Conservation (phyloP, 129 eudicot species). For the Rutidosis leptorrhynchoides region DNA sequence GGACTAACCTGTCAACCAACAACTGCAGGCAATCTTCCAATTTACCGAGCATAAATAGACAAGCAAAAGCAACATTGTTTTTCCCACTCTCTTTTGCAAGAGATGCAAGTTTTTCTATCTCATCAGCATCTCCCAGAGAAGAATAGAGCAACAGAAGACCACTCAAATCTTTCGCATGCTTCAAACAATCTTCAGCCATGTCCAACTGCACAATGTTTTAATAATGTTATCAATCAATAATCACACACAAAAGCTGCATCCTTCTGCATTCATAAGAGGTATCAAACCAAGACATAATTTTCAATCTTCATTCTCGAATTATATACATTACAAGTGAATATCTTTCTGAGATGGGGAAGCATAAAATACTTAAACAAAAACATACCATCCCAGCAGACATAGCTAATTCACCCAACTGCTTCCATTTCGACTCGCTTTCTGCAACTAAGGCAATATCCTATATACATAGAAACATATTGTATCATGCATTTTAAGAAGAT, state of each 20-base stretch:
- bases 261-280: background rate
- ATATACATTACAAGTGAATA: background rate
- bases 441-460: conserved; percentile 79
- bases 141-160: conserved; percentile 84
- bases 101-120: conserved; percentile 63
- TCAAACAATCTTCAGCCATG: conserved; percentile 84
- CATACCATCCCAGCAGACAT: conserved; percentile 86
- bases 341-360: conserved; percentile 6
- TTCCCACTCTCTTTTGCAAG: conserved; percentile 79
- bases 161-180: conserved; percentile 84
- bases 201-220: conserved; percentile 50
- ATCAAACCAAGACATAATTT: background rate
- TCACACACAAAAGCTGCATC: conserved; percentile 1
- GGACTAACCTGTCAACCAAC: conserved; percentile 66
- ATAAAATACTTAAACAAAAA: conserved; percentile 10
- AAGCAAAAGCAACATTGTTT: conserved; percentile 87
- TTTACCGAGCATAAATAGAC: conserved; percentile 83
- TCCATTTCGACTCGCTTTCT: conserved; percentile 86
- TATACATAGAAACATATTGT: conserved; percentile 24
- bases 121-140: conserved; percentile 84
- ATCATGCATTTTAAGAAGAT: conserved; percentile 1
- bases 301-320: background rate
- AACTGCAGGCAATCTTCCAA: conserved; percentile 88
- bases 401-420: conserved; percentile 91
- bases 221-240: conserved; percentile 10